Percentiles rank a stretch among this genome's conserved stretches.
phyloP scores from a whole-genome alignment of 129 eudicot genomes.

The Artemisia annua region DNA sequence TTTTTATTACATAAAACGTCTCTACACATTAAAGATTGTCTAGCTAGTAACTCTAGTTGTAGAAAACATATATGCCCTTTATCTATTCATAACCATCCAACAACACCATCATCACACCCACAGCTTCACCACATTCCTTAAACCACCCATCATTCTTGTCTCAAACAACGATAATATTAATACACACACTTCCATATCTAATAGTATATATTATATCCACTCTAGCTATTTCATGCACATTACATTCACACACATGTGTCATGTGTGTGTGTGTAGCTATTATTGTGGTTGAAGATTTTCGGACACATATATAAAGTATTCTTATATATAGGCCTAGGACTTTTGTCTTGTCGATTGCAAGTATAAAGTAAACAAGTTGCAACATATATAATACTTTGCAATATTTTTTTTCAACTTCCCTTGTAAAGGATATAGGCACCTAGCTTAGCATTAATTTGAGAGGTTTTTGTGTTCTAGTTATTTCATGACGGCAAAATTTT shows the following conservation, averaged over 20 bases:
- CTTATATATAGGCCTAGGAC: slow-evolving; percentile 9
- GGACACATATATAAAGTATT: slow-evolving; percentile 1
- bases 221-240: slow-evolving; percentile 23
- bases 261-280: slow-evolving; percentile 18
- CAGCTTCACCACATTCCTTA: slow-evolving; percentile 21
- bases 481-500: no score
- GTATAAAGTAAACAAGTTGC: slow-evolving; percentile 6
- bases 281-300: slow-evolving; percentile 13
- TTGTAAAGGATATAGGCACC: not conserved
- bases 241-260: slow-evolving; percentile 14
- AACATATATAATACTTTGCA: no score
- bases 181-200: slow-evolving; percentile 7
- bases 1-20: no score
- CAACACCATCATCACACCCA: slow-evolving; percentile 38
- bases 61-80: slow-evolving; percentile 9
- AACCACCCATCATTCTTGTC: slow-evolving; percentile 47
- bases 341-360: slow-evolving; percentile 12
- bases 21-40: no score
- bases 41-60: no score
- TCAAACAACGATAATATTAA: slow-evolving; percentile 14
- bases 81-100: slow-evolving; percentile 21
- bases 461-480: no score
- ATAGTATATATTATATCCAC: not conserved
- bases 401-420: no score
- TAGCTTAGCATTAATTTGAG: no score